Percentiles rank a stretch among this genome's conserved stretches.
phyloP scores from a whole-genome alignment of 2,329 filamentous ascomycete genomes.

The Lizonia empirigonia region DNA sequence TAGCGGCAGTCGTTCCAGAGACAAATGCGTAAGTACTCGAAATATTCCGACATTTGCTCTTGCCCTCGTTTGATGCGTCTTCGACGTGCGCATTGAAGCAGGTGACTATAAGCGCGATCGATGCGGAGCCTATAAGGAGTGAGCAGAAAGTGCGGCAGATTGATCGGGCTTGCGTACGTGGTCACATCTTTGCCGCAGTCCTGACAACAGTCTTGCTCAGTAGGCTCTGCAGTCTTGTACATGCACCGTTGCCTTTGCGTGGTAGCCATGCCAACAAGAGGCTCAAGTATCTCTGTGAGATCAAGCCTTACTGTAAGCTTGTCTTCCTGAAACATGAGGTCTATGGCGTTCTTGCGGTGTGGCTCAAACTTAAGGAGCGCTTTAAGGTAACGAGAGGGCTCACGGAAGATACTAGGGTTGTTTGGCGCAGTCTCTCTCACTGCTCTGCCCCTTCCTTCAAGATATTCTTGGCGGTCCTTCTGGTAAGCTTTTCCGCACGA shows the following conservation, averaged over 20 bases:
- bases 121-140: neutral
- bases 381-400: neutral
- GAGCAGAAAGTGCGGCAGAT: neutral
- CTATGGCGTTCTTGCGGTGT: neutral
- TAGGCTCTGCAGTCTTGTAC: neutral
- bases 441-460: too few relatives aligned
- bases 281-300: too few relatives aligned
- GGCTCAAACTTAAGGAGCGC: neutral
- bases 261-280: too few relatives aligned
- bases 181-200: neutral
- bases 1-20: neutral
- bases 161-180: neutral
- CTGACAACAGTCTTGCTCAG: neutral
- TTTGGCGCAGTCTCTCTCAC: too few relatives aligned
- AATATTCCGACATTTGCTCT: neutral
- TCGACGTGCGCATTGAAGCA: neutral
- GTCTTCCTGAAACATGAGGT: neutral
- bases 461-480: too few relatives aligned
- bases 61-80: neutral
- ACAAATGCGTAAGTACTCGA: neutral
- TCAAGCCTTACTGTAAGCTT: neutral
- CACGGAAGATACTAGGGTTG: too few relatives aligned
- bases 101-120: neutral
- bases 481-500: neutral
- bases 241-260: too few relatives aligned